phyloP scores from a whole-genome alignment of 805 yeast species.

The Saccharomycopsis sp. region DNA sequence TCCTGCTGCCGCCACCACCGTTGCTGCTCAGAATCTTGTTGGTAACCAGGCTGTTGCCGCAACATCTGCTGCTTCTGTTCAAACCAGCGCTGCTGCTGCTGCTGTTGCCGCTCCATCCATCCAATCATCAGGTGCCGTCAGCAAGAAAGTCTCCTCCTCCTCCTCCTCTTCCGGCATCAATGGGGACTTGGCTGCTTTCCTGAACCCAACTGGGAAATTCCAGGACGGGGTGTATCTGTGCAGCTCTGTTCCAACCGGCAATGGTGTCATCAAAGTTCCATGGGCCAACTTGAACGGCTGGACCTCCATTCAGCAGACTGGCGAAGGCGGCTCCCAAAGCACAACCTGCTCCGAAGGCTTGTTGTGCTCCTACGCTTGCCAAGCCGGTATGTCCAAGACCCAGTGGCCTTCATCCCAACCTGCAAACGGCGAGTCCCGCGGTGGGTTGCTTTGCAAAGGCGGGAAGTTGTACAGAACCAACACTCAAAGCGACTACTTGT shows the following conservation, averaged over 20 bases:
- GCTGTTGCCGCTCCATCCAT: not conserved
- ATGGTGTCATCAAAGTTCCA: conserved; percentile 57
- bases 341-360: conserved; percentile 53
- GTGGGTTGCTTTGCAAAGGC: conserved; percentile 56
- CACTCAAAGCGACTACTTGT: conserved; percentile 40
- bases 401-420: conserved; percentile 72
- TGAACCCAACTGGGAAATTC: conserved; percentile 43
- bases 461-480: conserved; percentile 60
- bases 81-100: conserved; percentile 3
- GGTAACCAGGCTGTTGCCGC: conserved; percentile 4
- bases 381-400: conserved; percentile 73
- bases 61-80: not conserved
- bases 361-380: conserved; percentile 72
- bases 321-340: conserved; percentile 53
- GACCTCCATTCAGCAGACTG: conserved; percentile 43
- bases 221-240: conserved; percentile 65
- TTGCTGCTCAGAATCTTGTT: not conserved
- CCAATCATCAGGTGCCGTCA: conserved; percentile 6
- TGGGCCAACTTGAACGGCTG: conserved; percentile 49
- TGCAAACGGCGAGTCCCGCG: conserved; percentile 56
- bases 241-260: conserved; percentile 59
- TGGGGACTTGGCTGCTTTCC: conserved; percentile 46
- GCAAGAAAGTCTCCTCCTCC: conserved; percentile 23
- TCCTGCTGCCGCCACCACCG: conserved; percentile 3
- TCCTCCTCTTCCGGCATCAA: conserved; percentile 30